Evolutionary conservation across 495 filamentous ascomycete species (phyloP).

Genomic region (Margaritispora aquatica): DNA sequence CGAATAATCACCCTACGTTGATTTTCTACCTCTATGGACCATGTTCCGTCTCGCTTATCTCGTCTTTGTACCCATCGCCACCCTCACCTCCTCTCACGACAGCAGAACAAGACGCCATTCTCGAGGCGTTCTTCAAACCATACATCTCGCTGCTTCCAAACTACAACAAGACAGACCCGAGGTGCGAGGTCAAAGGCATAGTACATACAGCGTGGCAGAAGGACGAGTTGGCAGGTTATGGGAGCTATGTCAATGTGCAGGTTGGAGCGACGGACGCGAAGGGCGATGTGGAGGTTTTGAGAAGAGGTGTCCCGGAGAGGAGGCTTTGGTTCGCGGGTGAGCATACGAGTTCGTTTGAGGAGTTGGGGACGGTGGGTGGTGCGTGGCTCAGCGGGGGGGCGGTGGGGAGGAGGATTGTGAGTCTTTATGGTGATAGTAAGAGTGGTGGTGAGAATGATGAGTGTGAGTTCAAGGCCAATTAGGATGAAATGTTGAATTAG

Average conservation of each 20-base stretch:
- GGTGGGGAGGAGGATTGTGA: conserved; percentile 50
- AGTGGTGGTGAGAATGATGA: no score
- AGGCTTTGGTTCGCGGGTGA: conserved; percentile 91
- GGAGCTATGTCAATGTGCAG: conserved; percentile 90
- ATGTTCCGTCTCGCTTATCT: conserved; percentile 38
- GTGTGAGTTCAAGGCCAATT: no score
- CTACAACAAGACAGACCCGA: conserved; percentile 43
- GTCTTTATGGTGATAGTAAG: conserved; percentile 34
- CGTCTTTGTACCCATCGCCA: no score
- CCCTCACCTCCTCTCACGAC: conserved; percentile 26
- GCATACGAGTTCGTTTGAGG: conserved; percentile 87
- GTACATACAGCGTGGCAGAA: conserved; percentile 73
- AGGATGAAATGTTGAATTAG: background rate
- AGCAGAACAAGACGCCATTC: conserved; percentile 33
- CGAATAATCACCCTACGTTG: conserved; percentile 71
- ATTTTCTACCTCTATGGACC: conserved; percentile 86
- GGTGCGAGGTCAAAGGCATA: conserved; percentile 57
- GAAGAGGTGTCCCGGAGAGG: conserved; percentile 59
- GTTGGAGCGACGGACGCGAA: conserved; percentile 63
- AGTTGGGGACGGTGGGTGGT: conserved; percentile 78
- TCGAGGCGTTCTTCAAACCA: conserved; percentile 59
- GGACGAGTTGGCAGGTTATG: conserved; percentile 79
- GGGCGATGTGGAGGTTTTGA: conserved; percentile 65
- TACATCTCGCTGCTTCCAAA: conserved; percentile 71
- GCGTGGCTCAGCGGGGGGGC: conserved; percentile 90